phyloP scores from a whole-genome alignment of 108 stramenopile species.

The Skeletonema costatum region DNA sequence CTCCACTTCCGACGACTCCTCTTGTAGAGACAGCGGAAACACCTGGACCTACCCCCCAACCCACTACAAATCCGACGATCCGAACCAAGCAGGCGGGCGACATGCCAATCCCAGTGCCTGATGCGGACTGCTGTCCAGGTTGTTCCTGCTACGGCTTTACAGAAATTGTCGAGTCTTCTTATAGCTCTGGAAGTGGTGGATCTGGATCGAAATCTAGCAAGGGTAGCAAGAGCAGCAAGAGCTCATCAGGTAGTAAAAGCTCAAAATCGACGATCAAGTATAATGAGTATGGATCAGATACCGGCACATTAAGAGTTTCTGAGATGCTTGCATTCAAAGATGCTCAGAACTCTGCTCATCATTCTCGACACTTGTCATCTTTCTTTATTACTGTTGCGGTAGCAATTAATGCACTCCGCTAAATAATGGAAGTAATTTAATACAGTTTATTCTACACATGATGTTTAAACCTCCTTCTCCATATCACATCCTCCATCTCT shows the following conservation, averaged over 20 bases:
- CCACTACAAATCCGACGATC: not conserved
- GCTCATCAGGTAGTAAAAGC: not conserved
- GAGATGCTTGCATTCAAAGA: not conserved
- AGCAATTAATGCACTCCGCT: not conserved
- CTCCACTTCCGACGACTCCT: no score
- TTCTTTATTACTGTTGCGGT: not conserved
- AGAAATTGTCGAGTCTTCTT: not conserved
- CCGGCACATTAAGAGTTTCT: not conserved
- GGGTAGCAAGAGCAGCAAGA: not conserved
- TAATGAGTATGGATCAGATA: not conserved
- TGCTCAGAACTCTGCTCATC: not conserved
- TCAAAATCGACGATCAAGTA: not conserved
- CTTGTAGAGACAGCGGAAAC: no score
- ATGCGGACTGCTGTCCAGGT: not conserved
- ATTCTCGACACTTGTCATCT: not conserved
- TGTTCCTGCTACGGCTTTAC: not conserved
- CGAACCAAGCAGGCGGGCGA: not conserved
- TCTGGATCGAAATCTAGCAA: not conserved
- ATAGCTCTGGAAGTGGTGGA: not conserved
- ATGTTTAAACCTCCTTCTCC: slow-evolving; percentile 3
- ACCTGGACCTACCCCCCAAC: not conserved
- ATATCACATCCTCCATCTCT: slow-evolving; percentile 50
- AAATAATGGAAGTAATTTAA: not conserved
- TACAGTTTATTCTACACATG: not conserved
- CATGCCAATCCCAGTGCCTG: not conserved